These are phyloP conservation scores for Amborella trichopoda DNA, from an alignment of 164 flowering plant genomes.

Conservation along the genomic window DNA sequence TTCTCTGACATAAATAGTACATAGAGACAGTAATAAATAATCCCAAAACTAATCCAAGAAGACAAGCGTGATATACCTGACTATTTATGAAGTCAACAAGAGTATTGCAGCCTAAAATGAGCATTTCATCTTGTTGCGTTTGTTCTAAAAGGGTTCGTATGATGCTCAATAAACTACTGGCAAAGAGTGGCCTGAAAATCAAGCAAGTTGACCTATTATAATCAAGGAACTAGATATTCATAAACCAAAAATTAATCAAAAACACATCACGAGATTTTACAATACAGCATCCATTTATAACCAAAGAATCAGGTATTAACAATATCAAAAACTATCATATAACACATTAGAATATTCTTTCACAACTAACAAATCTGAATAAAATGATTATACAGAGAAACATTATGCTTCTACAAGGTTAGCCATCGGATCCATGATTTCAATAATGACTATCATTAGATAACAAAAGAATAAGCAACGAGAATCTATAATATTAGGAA, in stretches of 20 bases:
- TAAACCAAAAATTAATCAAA: neutral
- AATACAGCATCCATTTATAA: too few species aligned
- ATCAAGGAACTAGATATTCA: neutral
- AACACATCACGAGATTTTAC: too few species aligned
- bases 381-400: too few species aligned
- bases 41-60: neutral
- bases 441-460: too few species aligned
- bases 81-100: constrained; percentile 67
- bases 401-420: too few species aligned
- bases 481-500: too few species aligned
- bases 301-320: too few species aligned
- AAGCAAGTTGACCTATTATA: neutral
- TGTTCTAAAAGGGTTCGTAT: constrained; percentile 72
- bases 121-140: constrained; percentile 55
- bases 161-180: constrained; percentile 56
- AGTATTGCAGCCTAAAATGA: constrained; percentile 50
- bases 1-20: neutral
- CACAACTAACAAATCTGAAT: too few species aligned
- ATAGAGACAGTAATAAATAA: neutral
- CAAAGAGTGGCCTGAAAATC: constrained; percentile 76
- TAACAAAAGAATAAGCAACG: too few species aligned
- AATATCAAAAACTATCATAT: too few species aligned
- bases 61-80: constrained; percentile 40
- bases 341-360: too few species aligned
- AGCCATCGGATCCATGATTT: too few species aligned